Evolutionary conservation across 768 basidiomycete genomes (phyloP), one percentile per base, ranked within the genome.

Genomic region (Filobasidium floriforme): DNA sequence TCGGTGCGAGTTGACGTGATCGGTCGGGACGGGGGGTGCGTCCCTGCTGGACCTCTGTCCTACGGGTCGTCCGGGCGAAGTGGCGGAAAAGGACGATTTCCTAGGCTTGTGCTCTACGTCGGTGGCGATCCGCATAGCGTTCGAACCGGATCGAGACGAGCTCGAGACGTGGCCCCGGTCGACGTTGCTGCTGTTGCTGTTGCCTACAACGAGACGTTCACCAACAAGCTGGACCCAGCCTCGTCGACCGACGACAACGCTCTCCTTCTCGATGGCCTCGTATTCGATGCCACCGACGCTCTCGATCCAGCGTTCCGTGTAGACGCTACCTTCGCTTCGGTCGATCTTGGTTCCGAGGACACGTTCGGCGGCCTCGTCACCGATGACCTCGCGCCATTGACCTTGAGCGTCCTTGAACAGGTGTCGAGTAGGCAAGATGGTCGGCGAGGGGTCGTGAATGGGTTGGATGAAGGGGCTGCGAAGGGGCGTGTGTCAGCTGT

Each of bases 391-490:
- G 62, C 76, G 77, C 73, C 71, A 75, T 51, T 75, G 68, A 32
- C 73, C 72, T 41, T 70, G 69, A 9, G 60, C 26, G 24, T 69
- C 66, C 6, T 68, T 69, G 65, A 75, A 78, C 15, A 76, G 68
- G 61, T 78, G 77, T 3, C 73, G 72, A 6, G 75, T 73, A 9
- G 70, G 65, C 32, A 74, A 70, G 2, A 69, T n/a, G 41, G 71
- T 74, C 2, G 77, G 77, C 41, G 73, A 57, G 10, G 77, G 75
- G 59, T 78, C 77, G 51, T 64, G 63, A 43, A 78, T 72, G 26
- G 77, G 77, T 63, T 76, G 75, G 57, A 78, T 76, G 60, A 69
- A 71, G 22, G 77, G 77, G 61, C 76, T 76, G 61, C 52, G 41
- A 11, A 29, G 29, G 4, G 29, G 6, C 40, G 28, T 29, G 59